Evolutionary conservation across 768 basidiomycete species (phyloP).

Genomic region (Polyporus arcularius): DNA sequence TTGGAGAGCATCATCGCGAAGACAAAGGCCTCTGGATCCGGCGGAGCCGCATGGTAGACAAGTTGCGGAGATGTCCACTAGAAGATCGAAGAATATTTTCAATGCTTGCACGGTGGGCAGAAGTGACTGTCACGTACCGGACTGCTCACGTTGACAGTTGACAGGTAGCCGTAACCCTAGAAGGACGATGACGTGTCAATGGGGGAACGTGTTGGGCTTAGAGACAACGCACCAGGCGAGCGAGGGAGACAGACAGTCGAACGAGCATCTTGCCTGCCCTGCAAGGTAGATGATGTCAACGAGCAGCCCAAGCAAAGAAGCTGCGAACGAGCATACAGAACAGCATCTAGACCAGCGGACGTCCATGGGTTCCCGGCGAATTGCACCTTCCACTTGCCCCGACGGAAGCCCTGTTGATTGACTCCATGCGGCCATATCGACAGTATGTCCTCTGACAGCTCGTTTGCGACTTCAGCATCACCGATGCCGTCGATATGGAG

Average conservation of each 20-base stretch:
- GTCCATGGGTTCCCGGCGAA: slow-evolving; percentile 74
- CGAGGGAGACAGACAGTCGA: slow-evolving; percentile 60
- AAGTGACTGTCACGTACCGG: slow-evolving; percentile 39
- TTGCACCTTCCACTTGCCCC: slow-evolving; percentile 59
- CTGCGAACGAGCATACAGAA: slow-evolving; percentile 41
- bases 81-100: slow-evolving; percentile 12
- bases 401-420: slow-evolving; percentile 40
- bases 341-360: slow-evolving; percentile 51
- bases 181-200: background rate
- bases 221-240: slow-evolving; percentile 45
- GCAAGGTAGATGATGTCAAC: slow-evolving; percentile 39
- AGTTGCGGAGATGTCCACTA: slow-evolving; percentile 56
- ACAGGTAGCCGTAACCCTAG: slow-evolving; percentile 73
- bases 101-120: background rate
- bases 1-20: slow-evolving; percentile 68
- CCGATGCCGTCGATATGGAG: slow-evolving; percentile 47
- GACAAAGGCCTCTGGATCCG: slow-evolving; percentile 54
- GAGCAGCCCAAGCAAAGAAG: background rate
- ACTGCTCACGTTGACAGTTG: slow-evolving; percentile 51
- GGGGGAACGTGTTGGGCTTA: background rate
- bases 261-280: slow-evolving; percentile 51
- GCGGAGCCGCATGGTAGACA: slow-evolving; percentile 58
- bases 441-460: slow-evolving; percentile 57
- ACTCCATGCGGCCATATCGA: slow-evolving; percentile 72
- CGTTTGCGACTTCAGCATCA: slow-evolving; percentile 57